These are phyloP conservation scores for Kregervanrija delftensis DNA, from an alignment of 805 yeast genomes.

Conservation along the genomic window DNA sequence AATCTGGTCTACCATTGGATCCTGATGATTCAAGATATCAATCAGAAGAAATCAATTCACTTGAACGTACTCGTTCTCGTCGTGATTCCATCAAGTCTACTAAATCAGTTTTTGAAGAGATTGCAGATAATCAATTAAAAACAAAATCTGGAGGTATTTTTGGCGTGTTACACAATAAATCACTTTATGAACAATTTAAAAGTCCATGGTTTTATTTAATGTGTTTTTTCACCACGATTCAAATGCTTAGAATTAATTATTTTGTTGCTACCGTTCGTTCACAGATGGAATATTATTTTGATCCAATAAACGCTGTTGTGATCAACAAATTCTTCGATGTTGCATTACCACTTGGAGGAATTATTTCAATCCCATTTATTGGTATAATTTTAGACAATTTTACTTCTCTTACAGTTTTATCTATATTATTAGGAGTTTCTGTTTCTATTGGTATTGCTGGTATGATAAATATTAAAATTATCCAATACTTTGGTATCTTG, in stretches of 20 bases:
- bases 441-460: constrained; percentile 67
- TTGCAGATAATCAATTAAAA: constrained; percentile 50
- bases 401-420: constrained; percentile 51
- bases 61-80: constrained; percentile 22
- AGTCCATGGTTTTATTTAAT: constrained; percentile 75
- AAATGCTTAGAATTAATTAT: constrained; percentile 87
- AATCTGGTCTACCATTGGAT: constrained; percentile 52
- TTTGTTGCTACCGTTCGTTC: constrained; percentile 85
- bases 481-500: constrained; percentile 63
- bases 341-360: constrained; percentile 85
- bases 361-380: constrained; percentile 79
- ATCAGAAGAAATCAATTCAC: constrained; percentile 10
- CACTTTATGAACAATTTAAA: constrained; percentile 31
- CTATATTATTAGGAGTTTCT: constrained; percentile 47
- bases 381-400: constrained; percentile 74
- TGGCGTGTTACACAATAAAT: constrained; percentile 68
- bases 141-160: constrained; percentile 59
- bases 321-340: constrained; percentile 76
- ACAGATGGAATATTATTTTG: constrained; percentile 71
- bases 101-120: constrained; percentile 60
- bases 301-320: constrained; percentile 41
- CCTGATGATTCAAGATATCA: constrained; percentile 33
- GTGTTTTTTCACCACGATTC: constrained; percentile 74
- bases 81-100: constrained; percentile 30
- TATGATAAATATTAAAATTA: constrained; percentile 36